Base-by-base conservation (phyloP, 2,329 filamentous ascomycete species). In the Immersiporthe knoxdaviesiana region DNA sequence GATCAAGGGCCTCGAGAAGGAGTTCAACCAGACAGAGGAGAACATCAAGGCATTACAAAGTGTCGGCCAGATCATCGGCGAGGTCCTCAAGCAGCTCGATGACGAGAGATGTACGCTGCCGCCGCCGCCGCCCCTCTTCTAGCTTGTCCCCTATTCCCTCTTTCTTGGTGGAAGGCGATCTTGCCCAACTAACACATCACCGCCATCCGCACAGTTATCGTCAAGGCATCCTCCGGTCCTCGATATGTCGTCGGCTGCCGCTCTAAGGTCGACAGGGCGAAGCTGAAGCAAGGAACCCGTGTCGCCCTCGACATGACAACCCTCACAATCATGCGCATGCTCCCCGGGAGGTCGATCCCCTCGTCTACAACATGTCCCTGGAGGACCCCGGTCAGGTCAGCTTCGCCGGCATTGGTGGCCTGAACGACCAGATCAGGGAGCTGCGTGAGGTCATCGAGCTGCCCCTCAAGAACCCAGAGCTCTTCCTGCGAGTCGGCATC, bases 11-110 rank as follows among this genome's bases (percentile, higher is more conserved):
- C 83, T 98, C 67, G 93, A 97, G 79, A 94, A 92, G 78, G 94
- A 98, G 76, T 99, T 94, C 78, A 95, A 99, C 80, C 90, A 95
- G 74, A 98, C 96, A 66, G 96, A 99, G 80, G 97, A 99, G 74
- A 98, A 98, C 84, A 98, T 99, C 86, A 99, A 99, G 86, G 96
- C 96, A 74, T 85, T 99, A 77, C 96, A 99, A 85, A 98, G 96
- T 81, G 96, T 99, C 67, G 96, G 96, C 64, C 96, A 99, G 84
- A 99, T 99, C 81, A 98, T 99, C 81, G 96, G 96, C 76, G 96
- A 99, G 83, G 97, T 99, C 71, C 84, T 99, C 78, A 99, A 99
- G 85, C 97, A 99, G 85, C 87, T 99, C 73, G 96, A 99, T 78
- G 96, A 99, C 77, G 97, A 99, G 86, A 87, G 96, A 90, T 99